Base-by-base conservation (phyloP, 2,329 filamentous ascomycete genomes). In the Fusarium chuoi region DNA sequence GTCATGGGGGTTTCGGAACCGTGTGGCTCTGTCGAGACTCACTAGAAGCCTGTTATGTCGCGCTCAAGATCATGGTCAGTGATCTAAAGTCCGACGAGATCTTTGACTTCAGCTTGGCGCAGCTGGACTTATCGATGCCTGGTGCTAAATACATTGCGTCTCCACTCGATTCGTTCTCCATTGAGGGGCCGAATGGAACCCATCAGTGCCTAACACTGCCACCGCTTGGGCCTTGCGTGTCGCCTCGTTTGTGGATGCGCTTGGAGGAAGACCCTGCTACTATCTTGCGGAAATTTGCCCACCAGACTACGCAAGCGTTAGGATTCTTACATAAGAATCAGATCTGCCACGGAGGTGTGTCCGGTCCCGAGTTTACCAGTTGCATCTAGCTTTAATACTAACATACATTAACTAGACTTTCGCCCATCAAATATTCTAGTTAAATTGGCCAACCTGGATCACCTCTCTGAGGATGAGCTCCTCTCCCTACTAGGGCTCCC, bases 291-390 rank as follows among this genome's bases (percentile, higher is more conserved):
- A 56, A 62, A 18, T 56, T 79, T 3, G 78, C 76, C 39, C 28
- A 61, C 3, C 75, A 81, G 46, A 57, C 69, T 7, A 59, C 70
- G 0, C 61, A 75, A 42, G 78, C 79, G 1, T 51, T 82, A 38
- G 49, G 65, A 5, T 73, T 73, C 38, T 51, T 82, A 0, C 81
- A 82, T 18, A 55, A 65, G 14, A 68, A 77, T n/a, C 62, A 75
- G 3, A 66, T 81, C 4, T 81, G 80, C 5, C 80, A 82, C 12
- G 80, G 80, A 58, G 81, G 80, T 49, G n/a, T 22, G 38, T 5
- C 6, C 4, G 12, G 0, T 12, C 4, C 8, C 3, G 3, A 3
- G 6, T 2, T 18, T 9, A 8, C 2, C 0, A 5, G 12, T 7
- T 14, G 18, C 4, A 5, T 7, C 5, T 46, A 10, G 24, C 44